Evolutionary conservation across 2,329 filamentous ascomycete species (phyloP), one percentile per base, ranked within the genome.

Genomic region (Sporothrix brunneoviolacea): DNA sequence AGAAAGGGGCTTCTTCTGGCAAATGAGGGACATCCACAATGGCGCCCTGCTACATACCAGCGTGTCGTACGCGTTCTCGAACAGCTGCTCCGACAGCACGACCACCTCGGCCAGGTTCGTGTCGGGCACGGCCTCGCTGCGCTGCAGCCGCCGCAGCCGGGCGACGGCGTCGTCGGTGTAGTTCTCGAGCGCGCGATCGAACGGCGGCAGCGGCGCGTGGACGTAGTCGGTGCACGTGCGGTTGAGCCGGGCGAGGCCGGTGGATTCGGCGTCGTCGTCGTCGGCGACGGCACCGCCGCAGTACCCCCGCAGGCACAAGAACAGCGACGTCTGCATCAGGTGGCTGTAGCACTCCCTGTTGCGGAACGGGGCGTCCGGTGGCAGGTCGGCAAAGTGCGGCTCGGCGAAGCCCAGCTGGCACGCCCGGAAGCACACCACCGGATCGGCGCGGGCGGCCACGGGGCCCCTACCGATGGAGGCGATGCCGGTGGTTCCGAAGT

Each of bases 221-320:
- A 54, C 54, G 36, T 53, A 47, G 8, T 52, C 48, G 12, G 51
- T 46, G 54, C 71, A 74, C 5, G 66, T 70, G 19, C 60, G 50
- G 49, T 70, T 70, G 43, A 70, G 54, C 8, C 51, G 51, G 2
- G 19, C 39, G 12, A 69, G 41, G 0, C 62, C 65, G 0, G 8
- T 52, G 44, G 30, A 27, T 32, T 27, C 35, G 33, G 43, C 44
- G 10, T 39, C 24, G 10, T 16, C 30, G 22, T 33, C 33, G 33
- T 19, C 22, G 9, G 15, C 16, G 13, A 15, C 19, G 8, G 8
- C 15, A 16, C n/a, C 52, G 27, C 55, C 55, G 53, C 71, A 73
- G 57, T 69, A 65, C 3, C 64, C 55, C 4, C 60, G 54, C 10
- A 68, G 39, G 33, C 71, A 74, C 0, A 73, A 51, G 15, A 67